A percentile compares a stretch with the other conserved stretches of the same genome.
These are phyloP conservation scores for Kodamaea alishanica DNA, from an alignment of 1,139 yeast genomes.

Conservation along the genomic window DNA sequence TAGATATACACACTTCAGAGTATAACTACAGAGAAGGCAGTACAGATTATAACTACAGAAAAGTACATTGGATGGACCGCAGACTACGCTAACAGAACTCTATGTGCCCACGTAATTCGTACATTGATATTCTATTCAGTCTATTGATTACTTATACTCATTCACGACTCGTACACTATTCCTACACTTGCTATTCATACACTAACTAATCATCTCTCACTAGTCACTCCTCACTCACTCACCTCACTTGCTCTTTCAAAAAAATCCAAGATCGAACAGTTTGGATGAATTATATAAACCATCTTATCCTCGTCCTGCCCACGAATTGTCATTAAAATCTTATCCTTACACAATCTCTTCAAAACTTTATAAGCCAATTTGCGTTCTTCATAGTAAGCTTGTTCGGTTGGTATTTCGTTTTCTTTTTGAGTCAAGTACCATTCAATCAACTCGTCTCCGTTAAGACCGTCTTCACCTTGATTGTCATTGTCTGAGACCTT, in stretches of 20 bases:
- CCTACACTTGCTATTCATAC: too few relatives aligned
- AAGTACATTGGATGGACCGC: too few relatives aligned
- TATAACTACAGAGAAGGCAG: too few relatives aligned
- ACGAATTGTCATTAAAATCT: slow-evolving; percentile 74
- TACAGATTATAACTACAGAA: too few relatives aligned
- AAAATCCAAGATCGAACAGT: slow-evolving; percentile 71
- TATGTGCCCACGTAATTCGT: too few relatives aligned
- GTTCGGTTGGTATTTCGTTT: slow-evolving; percentile 65
- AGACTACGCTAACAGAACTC: too few relatives aligned
- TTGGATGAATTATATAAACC: slow-evolving; percentile 83
- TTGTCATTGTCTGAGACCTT: slow-evolving; percentile 59
- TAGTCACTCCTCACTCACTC: neutral
- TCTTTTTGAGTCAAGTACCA: slow-evolving; percentile 81
- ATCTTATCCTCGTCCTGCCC: slow-evolving; percentile 19
- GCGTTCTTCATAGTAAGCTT: slow-evolving; percentile 68
- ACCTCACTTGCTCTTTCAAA: slow-evolving; percentile 30
- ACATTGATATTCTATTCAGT: too few relatives aligned
- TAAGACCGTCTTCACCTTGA: slow-evolving; percentile 60
- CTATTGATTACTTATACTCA: too few relatives aligned
- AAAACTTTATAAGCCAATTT: slow-evolving; percentile 75
- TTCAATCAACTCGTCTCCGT: slow-evolving; percentile 66
- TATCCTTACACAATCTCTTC: slow-evolving; percentile 79
- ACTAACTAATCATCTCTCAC: too few relatives aligned
- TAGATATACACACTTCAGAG: too few relatives aligned
- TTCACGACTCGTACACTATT: too few relatives aligned